Percentiles rank a stretch among this genome's conserved stretches.
Conservation (phyloP, 2,329 filamentous ascomycete species). For the Geoglossum cookeanum region DNA sequence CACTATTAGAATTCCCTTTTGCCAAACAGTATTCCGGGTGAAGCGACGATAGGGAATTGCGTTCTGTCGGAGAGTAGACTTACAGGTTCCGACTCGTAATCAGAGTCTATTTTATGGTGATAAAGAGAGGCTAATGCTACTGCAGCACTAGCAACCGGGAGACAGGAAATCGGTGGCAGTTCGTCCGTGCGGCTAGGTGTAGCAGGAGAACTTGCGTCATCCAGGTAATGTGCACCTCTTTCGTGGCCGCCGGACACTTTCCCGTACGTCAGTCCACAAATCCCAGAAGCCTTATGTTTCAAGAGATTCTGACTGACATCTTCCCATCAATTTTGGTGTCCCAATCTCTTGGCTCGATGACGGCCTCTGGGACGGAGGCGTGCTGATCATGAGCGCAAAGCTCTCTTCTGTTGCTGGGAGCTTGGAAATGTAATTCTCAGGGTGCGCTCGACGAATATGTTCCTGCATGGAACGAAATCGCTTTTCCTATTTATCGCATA, state of each 20-base stretch:
- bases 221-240: conserved; percentile 6
- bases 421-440: conserved; percentile 93
- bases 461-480: conserved; percentile 98
- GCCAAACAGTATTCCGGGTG: conserved; percentile 9
- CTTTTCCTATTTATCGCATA: conserved; percentile 49
- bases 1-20: conserved; percentile 3
- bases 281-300: conserved; percentile 13
- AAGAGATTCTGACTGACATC: conserved; percentile 18
- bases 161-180: conserved; percentile 28
- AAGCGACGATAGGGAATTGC: background rate
- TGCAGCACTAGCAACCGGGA: conserved; percentile 57
- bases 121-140: conserved; percentile 74
- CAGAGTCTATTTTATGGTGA: conserved; percentile 54
- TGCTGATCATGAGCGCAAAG: conserved; percentile 91
- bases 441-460: conserved; percentile 92
- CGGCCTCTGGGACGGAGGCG: conserved; percentile 55
- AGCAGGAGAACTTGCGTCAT: conserved; percentile 9
- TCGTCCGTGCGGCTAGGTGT: conserved; percentile 11
- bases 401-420: conserved; percentile 95
- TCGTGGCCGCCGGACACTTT: conserved; percentile 3
- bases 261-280: conserved; percentile 10
- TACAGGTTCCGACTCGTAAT: conserved; percentile 64
- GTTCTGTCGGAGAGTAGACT: conserved; percentile 17
- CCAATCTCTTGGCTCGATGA: conserved; percentile 27
- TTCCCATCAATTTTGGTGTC: conserved; percentile 11